Evolutionary conservation across 1,284 basidiomycete species (phyloP).

Genomic region (Puccinia brachypodii): DNA sequence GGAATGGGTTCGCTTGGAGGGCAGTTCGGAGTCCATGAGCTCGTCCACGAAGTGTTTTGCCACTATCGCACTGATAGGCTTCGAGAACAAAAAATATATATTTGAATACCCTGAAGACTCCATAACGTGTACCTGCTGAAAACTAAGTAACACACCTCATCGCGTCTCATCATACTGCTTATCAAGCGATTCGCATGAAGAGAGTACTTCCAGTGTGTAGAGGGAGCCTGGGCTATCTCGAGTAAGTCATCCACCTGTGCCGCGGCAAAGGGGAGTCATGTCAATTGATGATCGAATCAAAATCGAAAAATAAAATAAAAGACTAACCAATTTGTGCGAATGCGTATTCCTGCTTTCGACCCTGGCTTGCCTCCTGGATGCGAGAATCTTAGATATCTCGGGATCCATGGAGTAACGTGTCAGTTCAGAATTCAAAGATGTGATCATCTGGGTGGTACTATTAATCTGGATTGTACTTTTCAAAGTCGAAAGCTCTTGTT

Average conservation of each 20-base stretch:
- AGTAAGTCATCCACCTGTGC: conserved; percentile 39
- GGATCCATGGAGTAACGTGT: conserved; percentile 24
- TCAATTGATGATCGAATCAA: background rate
- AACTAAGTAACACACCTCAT: conserved; percentile 29
- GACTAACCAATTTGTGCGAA: conserved; percentile 38
- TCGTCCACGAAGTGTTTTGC: conserved; percentile 54
- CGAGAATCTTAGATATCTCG: conserved; percentile 1
- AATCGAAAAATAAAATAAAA: background rate
- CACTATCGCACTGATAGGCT: conserved; percentile 49
- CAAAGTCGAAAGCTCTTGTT: conserved; percentile 26
- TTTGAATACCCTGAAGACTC: background rate
- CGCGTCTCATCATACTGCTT: conserved; percentile 46
- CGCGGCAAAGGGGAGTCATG: background rate
- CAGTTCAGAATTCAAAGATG: conserved; percentile 15
- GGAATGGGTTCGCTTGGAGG: conserved; percentile 65
- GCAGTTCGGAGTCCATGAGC: conserved; percentile 68
- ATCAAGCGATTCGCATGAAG: conserved; percentile 47
- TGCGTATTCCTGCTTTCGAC: background rate
- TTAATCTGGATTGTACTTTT: conserved; percentile 6
- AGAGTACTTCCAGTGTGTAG: conserved; percentile 49
- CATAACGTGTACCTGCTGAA: background rate
- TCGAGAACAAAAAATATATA: background rate
- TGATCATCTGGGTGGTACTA: conserved; percentile 6
- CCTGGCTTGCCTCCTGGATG: background rate
- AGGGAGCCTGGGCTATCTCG: conserved; percentile 27